Evolutionary conservation across 768 basidiomycete species (phyloP).

Genomic region (Boletales sp.): DNA sequence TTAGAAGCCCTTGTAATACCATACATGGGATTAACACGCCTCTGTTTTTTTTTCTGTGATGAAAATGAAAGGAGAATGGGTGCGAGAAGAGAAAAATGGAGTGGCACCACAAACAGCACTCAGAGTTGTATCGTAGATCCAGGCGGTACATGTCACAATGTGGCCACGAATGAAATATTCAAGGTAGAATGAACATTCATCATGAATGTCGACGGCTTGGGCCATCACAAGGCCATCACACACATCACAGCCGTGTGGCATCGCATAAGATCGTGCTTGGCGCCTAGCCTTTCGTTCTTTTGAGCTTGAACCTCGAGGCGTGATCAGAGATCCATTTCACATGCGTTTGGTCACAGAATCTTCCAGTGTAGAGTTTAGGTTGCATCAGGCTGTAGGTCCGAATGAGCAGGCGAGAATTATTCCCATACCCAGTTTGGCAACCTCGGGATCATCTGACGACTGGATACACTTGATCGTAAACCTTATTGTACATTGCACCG

Average conservation of each 20-base stretch:
- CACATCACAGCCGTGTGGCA: neutral
- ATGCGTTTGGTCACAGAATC: too few species aligned
- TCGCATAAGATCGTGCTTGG: neutral
- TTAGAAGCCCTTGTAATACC: too few species aligned
- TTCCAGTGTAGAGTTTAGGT: too few species aligned
- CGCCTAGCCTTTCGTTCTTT: too few species aligned
- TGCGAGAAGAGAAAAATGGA: neutral
- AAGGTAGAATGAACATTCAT: constrained; percentile 11
- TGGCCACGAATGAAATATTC: neutral
- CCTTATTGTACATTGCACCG: neutral
- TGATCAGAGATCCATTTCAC: neutral
- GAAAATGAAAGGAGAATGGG: neutral
- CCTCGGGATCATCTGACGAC: neutral
- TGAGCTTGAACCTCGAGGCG: too few species aligned
- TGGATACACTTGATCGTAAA: neutral
- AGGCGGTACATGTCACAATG: too few species aligned
- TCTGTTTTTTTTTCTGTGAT: neutral
- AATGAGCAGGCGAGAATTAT: too few species aligned
- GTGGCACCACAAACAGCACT: too few species aligned
- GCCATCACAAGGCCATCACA: constrained; percentile 7
- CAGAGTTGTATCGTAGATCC: too few species aligned
- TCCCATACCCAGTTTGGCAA: neutral
- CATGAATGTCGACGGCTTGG: constrained; percentile 4
- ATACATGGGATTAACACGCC: too few species aligned
- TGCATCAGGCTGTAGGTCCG: too few species aligned